phyloP scores from a whole-genome alignment of 805 yeast genomes.

The Barnettozyma populi region DNA sequence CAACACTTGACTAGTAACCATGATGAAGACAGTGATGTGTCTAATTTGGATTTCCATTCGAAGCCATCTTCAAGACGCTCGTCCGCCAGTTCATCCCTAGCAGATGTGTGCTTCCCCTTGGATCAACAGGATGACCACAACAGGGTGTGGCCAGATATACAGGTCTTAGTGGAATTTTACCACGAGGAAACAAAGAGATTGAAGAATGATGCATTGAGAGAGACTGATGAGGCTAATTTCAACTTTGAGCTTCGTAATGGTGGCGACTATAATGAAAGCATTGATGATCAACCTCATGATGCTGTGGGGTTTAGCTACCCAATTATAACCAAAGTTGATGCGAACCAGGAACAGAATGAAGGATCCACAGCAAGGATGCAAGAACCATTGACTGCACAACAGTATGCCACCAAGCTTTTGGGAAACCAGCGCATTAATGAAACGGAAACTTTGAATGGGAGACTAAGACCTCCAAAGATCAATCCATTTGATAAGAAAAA shows the following conservation, averaged over 20 bases:
- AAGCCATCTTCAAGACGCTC: slow-evolving; percentile 37
- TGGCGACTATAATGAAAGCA: slow-evolving; percentile 13
- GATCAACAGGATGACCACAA: slow-evolving; percentile 21
- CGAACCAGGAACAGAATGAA: not conserved
- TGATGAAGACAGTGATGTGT: slow-evolving; percentile 12
- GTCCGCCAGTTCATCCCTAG: slow-evolving; percentile 64
- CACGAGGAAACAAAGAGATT: slow-evolving; percentile 55
- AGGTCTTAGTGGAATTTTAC: slow-evolving; percentile 70
- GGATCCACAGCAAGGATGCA: slow-evolving; percentile 15
- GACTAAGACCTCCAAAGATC: slow-evolving; percentile 69
- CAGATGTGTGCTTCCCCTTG: slow-evolving; percentile 89
- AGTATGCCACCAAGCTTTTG: slow-evolving; percentile 9
- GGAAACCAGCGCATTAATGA: slow-evolving; percentile 48
- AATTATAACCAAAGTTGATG: slow-evolving; percentile 37
- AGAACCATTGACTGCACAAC: slow-evolving; percentile 6
- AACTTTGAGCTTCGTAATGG: slow-evolving; percentile 26
- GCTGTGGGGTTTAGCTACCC: slow-evolving; percentile 36
- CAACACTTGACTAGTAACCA: not conserved
- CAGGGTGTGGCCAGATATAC: slow-evolving; percentile 76
- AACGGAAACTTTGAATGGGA: slow-evolving; percentile 49
- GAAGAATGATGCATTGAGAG: slow-evolving; percentile 35
- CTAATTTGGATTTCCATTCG: slow-evolving; percentile 31
- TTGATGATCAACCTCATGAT: slow-evolving; percentile 3
- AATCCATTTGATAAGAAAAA: slow-evolving; percentile 63
- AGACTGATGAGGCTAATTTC: slow-evolving; percentile 33